phyloP scores from a whole-genome alignment of 2,329 filamentous ascomycete species.

The Penicillium sp. region DNA sequence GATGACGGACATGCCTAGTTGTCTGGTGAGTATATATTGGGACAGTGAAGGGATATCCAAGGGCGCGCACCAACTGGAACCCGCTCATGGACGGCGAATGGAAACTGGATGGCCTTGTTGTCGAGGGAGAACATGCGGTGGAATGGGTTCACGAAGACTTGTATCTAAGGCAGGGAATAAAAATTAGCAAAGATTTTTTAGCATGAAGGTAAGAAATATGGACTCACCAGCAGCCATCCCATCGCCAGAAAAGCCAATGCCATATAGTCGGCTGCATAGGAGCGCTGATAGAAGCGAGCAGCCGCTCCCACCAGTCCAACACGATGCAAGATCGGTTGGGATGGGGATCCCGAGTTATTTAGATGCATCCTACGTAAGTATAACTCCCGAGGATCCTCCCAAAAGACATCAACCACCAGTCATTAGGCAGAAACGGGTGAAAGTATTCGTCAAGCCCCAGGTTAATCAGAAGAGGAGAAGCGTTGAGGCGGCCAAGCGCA shows the following conservation, averaged over 20 bases:
- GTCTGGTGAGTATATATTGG: conserved; percentile 14
- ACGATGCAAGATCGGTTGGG: conserved; percentile 26
- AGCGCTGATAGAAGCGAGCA: conserved; percentile 66
- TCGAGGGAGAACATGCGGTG: conserved; percentile 93
- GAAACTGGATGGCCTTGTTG: conserved; percentile 82
- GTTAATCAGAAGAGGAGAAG: neutral
- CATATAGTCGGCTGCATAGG: conserved; percentile 87
- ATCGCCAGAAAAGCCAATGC: conserved; percentile 74
- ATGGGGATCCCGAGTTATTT: conserved; percentile 36
- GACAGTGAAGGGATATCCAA: neutral
- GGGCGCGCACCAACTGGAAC: conserved; percentile 72
- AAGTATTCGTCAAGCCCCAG: neutral
- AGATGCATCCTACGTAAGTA: conserved; percentile 35
- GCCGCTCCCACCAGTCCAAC: conserved; percentile 53
- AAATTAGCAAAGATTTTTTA: conserved; percentile 4
- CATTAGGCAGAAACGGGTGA: conserved; percentile 6
- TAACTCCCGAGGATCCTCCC: conserved; percentile 17
- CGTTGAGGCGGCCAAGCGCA: neutral
- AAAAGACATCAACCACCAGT: neutral
- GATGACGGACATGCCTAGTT: conserved; percentile 70
- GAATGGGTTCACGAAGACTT: conserved; percentile 78
- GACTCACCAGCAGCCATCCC: conserved; percentile 58
- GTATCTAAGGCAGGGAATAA: conserved; percentile 55
- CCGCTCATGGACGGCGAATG: conserved; percentile 81
- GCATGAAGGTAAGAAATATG: neutral